A percentile compares a stretch with the other conserved stretches of the same genome.
Conservation (phyloP, 2,329 filamentous ascomycete genomes). For the Dothidotthia symphoricarpi region DNA sequence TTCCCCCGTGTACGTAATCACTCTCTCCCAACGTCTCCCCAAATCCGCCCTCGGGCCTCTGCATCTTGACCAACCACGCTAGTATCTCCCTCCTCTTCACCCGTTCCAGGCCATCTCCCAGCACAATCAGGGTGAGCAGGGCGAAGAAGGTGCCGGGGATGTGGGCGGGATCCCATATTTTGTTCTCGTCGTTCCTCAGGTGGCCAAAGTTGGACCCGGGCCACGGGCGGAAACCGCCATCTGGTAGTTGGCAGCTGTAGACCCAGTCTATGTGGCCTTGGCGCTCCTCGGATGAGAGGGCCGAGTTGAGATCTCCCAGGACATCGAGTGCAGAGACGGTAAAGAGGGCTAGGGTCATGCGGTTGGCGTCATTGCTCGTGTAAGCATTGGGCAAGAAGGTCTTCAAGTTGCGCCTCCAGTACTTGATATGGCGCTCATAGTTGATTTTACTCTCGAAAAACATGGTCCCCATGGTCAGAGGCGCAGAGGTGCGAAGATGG, state of each 20-base stretch:
- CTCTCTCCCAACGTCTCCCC: constrained; percentile 71
- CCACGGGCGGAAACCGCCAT: constrained; percentile 85
- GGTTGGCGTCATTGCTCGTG: constrained; percentile 84
- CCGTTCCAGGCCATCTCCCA: constrained; percentile 60
- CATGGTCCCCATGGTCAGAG: constrained; percentile 19
- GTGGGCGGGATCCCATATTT: constrained; percentile 71
- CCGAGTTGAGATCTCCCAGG: constrained; percentile 61
- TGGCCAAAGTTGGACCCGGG: constrained; percentile 63
- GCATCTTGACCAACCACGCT: constrained; percentile 70
- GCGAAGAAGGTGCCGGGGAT: constrained; percentile 89
- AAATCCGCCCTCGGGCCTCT: constrained; percentile 85
- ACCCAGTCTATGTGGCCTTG: constrained; percentile 70
- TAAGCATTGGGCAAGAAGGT: constrained; percentile 78
- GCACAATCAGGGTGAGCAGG: constrained; percentile 66
- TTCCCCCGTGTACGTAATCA: constrained; percentile 68
- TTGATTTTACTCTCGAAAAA: constrained; percentile 30
- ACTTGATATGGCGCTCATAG: constrained; percentile 67
- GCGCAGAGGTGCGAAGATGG: constrained; percentile 6
- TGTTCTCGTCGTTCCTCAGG: constrained; percentile 52
- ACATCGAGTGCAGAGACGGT: constrained; percentile 82
- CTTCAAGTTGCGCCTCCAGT: constrained; percentile 87
- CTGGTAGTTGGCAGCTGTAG: constrained; percentile 78
- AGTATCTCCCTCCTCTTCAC: constrained; percentile 69
- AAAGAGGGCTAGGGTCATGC: constrained; percentile 87
- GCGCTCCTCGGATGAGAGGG: constrained; percentile 55